Evolutionary conservation across 1,139 yeast species (phyloP), one percentile per base, ranked within the genome.

Genomic region (Groenewaldozyma auringiensis): DNA sequence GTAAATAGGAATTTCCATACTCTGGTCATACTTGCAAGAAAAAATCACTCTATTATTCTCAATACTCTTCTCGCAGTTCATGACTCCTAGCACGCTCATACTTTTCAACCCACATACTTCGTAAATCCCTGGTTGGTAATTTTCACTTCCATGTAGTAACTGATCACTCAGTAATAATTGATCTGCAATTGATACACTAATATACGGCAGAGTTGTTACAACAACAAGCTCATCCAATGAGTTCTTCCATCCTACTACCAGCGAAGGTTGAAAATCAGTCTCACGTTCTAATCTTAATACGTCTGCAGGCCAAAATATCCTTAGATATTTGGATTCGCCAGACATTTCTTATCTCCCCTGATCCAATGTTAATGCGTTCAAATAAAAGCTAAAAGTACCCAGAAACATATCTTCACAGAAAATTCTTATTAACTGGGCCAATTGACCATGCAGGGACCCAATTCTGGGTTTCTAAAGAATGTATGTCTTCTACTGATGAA

Each of bases 231-330:
- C 66, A 1, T 48, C 43, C 16, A 47, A 48, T 6, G 55, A 52
- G 43, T 63, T 61, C 14, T 56, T 52, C 67, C 68, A 65, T 29
- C 70, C 71, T 14, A 63, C 56, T 1, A 60, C 58, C 2, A 65
- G 53, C 4, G 56, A 49, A n/a, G 59, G 55, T 21, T 52, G 56
- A 22, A 48, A 54, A 3, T 45, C 54, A n/a, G 49, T 50, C 4
- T 41, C 43, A 2, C 50, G 50, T 36, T 56, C 55, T 21, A 50
- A 46, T 20, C 47, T 46, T 13, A 61, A 47, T 11, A 63, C 59
- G 40, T 63, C 64, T 18, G 50, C 42, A 1, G 71, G 70, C 71
- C 71, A 67, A 50, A 53, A 66, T 17, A 65, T 59, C 44, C 68
- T 61, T 17, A 57, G 36, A 25, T 54, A 20, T 14, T 18, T 4